A percentile compares a stretch with the other conserved stretches of the same genome.
These are phyloP conservation scores for Moricandia arvensis DNA, from an alignment of 345 rosid genomes.

Conservation along the genomic window DNA sequence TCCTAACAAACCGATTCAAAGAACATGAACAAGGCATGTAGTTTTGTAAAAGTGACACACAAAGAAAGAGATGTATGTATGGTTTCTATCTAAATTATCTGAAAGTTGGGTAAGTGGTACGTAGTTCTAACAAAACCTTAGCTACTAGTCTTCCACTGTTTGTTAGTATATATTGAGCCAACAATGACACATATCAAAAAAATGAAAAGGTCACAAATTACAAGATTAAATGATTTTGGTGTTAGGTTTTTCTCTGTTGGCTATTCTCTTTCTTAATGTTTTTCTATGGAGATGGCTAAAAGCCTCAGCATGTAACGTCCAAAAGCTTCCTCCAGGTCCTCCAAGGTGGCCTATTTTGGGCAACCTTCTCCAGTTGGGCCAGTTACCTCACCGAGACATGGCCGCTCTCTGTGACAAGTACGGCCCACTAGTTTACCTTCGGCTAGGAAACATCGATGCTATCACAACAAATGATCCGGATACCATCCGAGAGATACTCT, in stretches of 20 bases:
- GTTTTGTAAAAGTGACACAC: conserved; percentile 20
- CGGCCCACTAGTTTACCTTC: conserved; percentile 80
- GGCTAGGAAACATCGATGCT: conserved; percentile 66
- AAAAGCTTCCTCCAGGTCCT: conserved; percentile 82
- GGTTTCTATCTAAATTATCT: not conserved
- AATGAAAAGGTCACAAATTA: not conserved
- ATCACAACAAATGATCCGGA: conserved; percentile 82
- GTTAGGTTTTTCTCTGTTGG: conserved; percentile 4
- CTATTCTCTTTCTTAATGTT: conserved; percentile 26
- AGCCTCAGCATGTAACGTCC: conserved; percentile 11
- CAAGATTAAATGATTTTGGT: conserved; percentile 23
- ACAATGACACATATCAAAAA: too few species aligned
- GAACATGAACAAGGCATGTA: conserved; percentile 36
- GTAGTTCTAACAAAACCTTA: conserved; percentile 21
- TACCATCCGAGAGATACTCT: conserved; percentile 62
- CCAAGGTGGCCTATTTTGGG: conserved; percentile 74
- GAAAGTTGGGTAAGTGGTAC: not conserved
- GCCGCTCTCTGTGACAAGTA: conserved; percentile 63
- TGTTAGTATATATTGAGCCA: conserved; percentile 26
- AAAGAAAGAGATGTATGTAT: conserved; percentile 29
- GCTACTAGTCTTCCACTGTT: conserved; percentile 24
- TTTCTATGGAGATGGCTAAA: conserved; percentile 32
- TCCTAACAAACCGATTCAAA: conserved; percentile 33
- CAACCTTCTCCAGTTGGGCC: conserved; percentile 78
- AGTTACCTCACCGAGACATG: conserved; percentile 69